Percentiles rank a stretch among this genome's conserved stretches.
phyloP scores from a whole-genome alignment of 805 yeast species.

The Monosporozyma siamensis region DNA sequence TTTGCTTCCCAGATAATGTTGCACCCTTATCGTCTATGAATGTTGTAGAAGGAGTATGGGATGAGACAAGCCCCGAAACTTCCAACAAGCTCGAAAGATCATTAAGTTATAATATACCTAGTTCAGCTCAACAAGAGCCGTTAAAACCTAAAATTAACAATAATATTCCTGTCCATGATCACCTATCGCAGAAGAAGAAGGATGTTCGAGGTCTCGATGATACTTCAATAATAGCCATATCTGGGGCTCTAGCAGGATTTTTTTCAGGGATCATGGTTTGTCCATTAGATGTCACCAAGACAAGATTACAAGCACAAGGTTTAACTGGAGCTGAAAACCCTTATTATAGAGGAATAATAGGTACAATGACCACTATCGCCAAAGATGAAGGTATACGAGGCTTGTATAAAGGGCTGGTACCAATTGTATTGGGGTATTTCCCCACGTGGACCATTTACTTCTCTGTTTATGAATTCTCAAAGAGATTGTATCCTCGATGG shows the following conservation, averaged over 20 bases:
- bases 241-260: constrained; percentile 94
- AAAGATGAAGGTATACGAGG: constrained; percentile 77
- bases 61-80: background rate
- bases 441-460: constrained; percentile 98
- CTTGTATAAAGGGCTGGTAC: constrained; percentile 80
- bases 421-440: constrained; percentile 87
- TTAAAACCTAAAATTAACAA: too few relatives aligned
- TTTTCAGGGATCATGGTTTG: constrained; percentile 83
- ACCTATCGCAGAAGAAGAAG: too few relatives aligned
- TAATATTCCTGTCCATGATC: too few relatives aligned
- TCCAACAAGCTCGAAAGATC: background rate
- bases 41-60: background rate
- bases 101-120: background rate
- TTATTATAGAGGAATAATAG: constrained; percentile 50
- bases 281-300: constrained; percentile 92
- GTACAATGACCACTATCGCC: constrained; percentile 57
- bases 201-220: too few relatives aligned
- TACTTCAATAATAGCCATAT: constrained; percentile 58
- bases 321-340: constrained; percentile 26
- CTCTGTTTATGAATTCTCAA: constrained; percentile 76
- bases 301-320: constrained; percentile 90
- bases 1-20: background rate
- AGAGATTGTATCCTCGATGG: constrained; percentile 41
- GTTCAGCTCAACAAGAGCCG: too few relatives aligned
- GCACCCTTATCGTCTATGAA: constrained; percentile 1